Conservation (phyloP, 1,284 basidiomycete species). For the Pisolithus thermaeus region DNA sequence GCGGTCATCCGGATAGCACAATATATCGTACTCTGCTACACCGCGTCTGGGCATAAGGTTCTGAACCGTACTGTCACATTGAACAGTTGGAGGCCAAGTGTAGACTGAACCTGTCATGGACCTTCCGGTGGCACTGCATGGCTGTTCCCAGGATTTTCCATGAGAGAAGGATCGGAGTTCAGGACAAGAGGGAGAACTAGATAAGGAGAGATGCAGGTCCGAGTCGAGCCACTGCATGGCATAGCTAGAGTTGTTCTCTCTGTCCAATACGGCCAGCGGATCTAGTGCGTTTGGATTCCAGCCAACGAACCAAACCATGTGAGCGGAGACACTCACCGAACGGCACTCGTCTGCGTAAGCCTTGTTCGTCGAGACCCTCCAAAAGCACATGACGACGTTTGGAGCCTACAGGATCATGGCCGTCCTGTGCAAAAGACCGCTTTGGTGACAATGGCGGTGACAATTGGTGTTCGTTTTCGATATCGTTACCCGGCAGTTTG, state of each 20-base stretch:
- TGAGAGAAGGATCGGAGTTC: conserved; percentile 12
- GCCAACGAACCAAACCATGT: not conserved
- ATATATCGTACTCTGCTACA: conserved; percentile 2
- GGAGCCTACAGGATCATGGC: conserved; percentile 10
- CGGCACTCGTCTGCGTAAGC: conserved; percentile 13
- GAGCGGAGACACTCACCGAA: conserved; percentile 20
- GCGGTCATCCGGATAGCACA: conserved; percentile 8
- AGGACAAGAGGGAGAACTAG: conserved; percentile 5
- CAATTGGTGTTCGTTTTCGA: conserved; percentile 11
- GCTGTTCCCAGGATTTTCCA: conserved; percentile 9
- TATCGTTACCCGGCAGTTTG: conserved; percentile 4
- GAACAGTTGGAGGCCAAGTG: conserved; percentile 20
- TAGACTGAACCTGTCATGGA: conserved; percentile 6
- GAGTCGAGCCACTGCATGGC: conserved; percentile 4
- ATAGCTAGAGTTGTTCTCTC: conserved; percentile 14
- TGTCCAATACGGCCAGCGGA: conserved; percentile 20
- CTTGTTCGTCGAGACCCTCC: not conserved
- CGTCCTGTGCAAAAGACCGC: conserved; percentile 16
- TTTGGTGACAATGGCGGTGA: conserved; percentile 18
- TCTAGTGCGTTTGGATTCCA: conserved; percentile 14
- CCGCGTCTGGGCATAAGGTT: conserved; percentile 5
- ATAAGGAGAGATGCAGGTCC: conserved; percentile 9
- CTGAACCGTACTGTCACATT: conserved; percentile 1
- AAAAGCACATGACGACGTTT: conserved; percentile 19
- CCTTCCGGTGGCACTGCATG: conserved; percentile 2